A percentile compares a stretch with the other conserved stretches of the same genome.
Evolutionary conservation across 495 filamentous ascomycete genomes (phyloP).

Genomic region (Penicillium canariense): DNA sequence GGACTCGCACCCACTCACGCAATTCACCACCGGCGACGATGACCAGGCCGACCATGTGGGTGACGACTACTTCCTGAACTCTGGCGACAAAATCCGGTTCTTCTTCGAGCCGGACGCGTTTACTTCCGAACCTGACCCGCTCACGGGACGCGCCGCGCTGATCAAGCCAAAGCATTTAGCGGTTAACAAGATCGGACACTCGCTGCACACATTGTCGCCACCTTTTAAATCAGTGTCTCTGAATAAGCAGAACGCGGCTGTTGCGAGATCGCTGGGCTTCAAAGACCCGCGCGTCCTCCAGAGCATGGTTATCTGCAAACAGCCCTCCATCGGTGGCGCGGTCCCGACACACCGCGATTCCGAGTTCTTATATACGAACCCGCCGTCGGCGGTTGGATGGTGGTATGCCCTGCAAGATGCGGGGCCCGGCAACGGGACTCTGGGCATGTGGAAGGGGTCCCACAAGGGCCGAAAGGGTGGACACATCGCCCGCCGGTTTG

Average conservation of each 20-base stretch:
- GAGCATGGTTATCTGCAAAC: constrained; percentile 98
- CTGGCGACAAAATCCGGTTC: constrained; percentile 87
- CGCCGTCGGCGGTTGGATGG: constrained; percentile 86
- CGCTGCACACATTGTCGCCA: constrained; percentile 71
- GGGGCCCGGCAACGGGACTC: constrained; percentile 76
- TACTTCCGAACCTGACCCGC: constrained; percentile 36
- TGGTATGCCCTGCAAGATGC: constrained; percentile 97
- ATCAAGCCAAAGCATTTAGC: constrained; percentile 73
- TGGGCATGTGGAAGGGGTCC: constrained; percentile 79
- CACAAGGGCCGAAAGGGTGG: constrained; percentile 51
- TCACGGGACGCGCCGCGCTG: constrained; percentile 48
- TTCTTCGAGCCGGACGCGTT: constrained; percentile 87
- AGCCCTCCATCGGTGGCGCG: constrained; percentile 88
- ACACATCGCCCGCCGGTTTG: constrained; percentile 68
- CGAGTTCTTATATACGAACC: constrained; percentile 88
- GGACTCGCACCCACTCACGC: constrained; percentile 82
- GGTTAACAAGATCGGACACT: constrained; percentile 97
- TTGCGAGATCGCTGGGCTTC: constrained; percentile 73
- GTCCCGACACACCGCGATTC: constrained; percentile 88
- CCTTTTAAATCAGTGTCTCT: constrained; percentile 65
- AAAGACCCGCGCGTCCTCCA: constrained; percentile 73
- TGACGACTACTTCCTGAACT: constrained; percentile 89
- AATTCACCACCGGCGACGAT: constrained; percentile 79
- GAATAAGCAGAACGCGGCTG: constrained; percentile 52
- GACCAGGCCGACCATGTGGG: constrained; percentile 65